These are phyloP conservation scores for Pistacia atlantica DNA, from an alignment of 345 rosid genomes.

Conservation along the genomic window DNA sequence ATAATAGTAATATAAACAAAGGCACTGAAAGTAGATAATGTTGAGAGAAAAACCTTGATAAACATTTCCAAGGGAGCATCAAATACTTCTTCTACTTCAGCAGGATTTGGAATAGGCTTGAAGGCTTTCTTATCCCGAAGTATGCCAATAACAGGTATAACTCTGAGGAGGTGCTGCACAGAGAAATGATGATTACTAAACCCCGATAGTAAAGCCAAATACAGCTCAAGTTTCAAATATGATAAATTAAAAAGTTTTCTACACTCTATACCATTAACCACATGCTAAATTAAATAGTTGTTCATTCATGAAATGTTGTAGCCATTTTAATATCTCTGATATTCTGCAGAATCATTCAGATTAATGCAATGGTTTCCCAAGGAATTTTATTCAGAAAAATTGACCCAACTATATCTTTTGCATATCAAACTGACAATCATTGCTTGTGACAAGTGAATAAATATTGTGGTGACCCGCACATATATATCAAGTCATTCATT, in stretches of 20 bases:
- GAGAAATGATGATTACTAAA: conserved; percentile 21
- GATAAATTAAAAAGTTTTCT: background rate
- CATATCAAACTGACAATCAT: no score
- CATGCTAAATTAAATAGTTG: background rate
- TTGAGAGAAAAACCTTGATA: conserved; percentile 57
- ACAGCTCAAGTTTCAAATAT: background rate
- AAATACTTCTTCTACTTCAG: conserved; percentile 85
- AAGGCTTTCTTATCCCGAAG: conserved; percentile 55
- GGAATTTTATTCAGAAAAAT: no score
- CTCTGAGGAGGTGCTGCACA: conserved; percentile 88
- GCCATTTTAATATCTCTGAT: no score
- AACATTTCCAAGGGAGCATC: conserved; percentile 97
- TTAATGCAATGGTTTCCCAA: no score
- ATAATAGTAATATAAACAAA: background rate
- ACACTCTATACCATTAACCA: background rate
- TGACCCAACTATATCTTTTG: no score
- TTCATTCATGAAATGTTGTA: no score
- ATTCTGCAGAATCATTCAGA: no score
- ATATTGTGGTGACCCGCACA: no score
- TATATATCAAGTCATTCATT: no score
- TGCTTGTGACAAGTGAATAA: no score
- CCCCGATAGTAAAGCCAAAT: background rate
- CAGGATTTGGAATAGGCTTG: conserved; percentile 68
- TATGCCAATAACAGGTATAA: conserved; percentile 84
- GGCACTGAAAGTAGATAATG: conserved; percentile 3